These are phyloP conservation scores for Solanum paucissectum DNA, from an alignment of 257 asterid genomes.

Conservation along the genomic window DNA sequence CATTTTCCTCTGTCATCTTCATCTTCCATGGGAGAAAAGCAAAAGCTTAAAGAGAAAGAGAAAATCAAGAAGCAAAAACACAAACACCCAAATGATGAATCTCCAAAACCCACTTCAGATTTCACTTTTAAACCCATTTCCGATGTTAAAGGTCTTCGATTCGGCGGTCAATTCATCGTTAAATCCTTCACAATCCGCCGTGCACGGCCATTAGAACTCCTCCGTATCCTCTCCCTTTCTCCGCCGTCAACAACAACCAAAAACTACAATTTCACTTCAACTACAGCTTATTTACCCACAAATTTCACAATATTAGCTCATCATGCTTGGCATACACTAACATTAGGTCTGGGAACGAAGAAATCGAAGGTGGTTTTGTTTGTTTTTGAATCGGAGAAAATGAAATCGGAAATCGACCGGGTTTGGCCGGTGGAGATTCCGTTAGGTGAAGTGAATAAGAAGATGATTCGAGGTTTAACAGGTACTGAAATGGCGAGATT, in stretches of 20 bases:
- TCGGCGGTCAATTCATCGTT: conserved; percentile 88
- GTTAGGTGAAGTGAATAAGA: conserved; percentile 84
- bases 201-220: conserved; percentile 56
- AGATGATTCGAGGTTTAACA: conserved; percentile 47
- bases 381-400: conserved; percentile 71
- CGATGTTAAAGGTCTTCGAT: conserved; percentile 81
- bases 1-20: neutral
- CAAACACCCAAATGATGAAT: conserved; percentile 72
- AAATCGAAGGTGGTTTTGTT: conserved; percentile 74
- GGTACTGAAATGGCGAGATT: conserved; percentile 87
- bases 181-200: conserved; percentile 92
- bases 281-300: conserved; percentile 72
- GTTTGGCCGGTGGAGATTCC: conserved; percentile 88
- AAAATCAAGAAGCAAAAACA: conserved; percentile 62
- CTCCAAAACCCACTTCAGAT: conserved; percentile 42
- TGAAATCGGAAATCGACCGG: conserved; percentile 47
- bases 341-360: conserved; percentile 84
- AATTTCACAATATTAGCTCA: conserved; percentile 96
- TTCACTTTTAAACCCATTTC: conserved; percentile 54
- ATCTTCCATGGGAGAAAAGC: conserved; percentile 34
- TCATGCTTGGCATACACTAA: conserved; percentile 96
- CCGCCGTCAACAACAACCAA: conserved; percentile 4
- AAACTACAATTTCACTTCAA: conserved; percentile 38
- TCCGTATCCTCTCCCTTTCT: conserved; percentile 67
- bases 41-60: neutral